Evolutionary conservation across 2,329 filamentous ascomycete genomes (phyloP).

Genomic region (Fusarium chaquense): DNA sequence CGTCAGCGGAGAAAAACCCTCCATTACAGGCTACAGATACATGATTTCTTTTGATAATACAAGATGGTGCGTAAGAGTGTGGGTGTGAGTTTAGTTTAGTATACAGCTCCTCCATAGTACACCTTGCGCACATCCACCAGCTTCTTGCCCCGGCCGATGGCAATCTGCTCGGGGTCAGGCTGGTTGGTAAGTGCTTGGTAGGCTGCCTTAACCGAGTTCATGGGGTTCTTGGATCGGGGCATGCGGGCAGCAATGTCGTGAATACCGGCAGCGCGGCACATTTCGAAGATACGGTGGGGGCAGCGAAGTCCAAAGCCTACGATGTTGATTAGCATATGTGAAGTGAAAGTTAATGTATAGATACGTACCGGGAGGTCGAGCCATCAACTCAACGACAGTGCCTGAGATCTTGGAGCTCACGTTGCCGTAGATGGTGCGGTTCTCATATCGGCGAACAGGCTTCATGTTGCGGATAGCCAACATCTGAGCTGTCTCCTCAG

Average conservation of each 20-base stretch:
- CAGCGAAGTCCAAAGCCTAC: slow-evolving; percentile 93
- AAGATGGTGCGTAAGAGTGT: slow-evolving; percentile 23
- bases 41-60: slow-evolving; percentile 42
- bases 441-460: slow-evolving; percentile 91
- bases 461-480: slow-evolving; percentile 91
- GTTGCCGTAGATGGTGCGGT: slow-evolving; percentile 89
- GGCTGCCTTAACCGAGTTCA: slow-evolving; percentile 97
- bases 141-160: slow-evolving; percentile 91
- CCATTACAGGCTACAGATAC: slow-evolving; percentile 46
- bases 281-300: slow-evolving; percentile 92
- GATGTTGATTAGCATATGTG: slow-evolving; percentile 10
- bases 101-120: slow-evolving; percentile 87
- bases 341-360: slow-evolving; percentile 21
- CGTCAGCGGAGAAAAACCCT: slow-evolving; percentile 23
- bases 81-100: slow-evolving; percentile 55
- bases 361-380: slow-evolving; percentile 85
- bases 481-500: slow-evolving; percentile 78
- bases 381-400: slow-evolving; percentile 83
- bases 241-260: slow-evolving; percentile 87
- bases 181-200: slow-evolving; percentile 86
- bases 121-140: slow-evolving; percentile 96
- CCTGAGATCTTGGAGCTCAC: slow-evolving; percentile 87
- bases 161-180: slow-evolving; percentile 88
- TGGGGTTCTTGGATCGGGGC: slow-evolving; percentile 88
- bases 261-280: slow-evolving; percentile 88